phyloP scores from a whole-genome alignment of 2,329 filamentous ascomycete genomes.

The Ascomycota sp. region DNA sequence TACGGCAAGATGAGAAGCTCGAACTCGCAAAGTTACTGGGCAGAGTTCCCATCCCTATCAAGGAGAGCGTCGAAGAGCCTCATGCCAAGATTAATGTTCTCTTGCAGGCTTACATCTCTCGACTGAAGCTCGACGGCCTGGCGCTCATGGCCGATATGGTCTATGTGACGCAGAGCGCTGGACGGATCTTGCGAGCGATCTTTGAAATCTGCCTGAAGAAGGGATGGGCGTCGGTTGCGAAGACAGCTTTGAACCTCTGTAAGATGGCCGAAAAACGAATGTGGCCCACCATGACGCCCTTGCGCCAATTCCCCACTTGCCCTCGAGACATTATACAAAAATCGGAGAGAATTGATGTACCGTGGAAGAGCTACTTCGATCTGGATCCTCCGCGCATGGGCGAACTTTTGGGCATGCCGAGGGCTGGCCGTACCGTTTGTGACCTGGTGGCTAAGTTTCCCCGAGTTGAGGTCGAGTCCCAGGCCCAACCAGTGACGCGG shows the following conservation, averaged over 20 bases:
- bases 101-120: conserved; percentile 87
- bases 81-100: conserved; percentile 97
- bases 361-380: conserved; percentile 87
- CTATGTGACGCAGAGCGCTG: conserved; percentile 94
- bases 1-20: conserved; percentile 91
- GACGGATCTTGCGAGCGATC: conserved; percentile 82
- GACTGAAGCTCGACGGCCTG: conserved; percentile 80
- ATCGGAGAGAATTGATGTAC: conserved; percentile 83
- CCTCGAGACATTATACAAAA: conserved; percentile 76
- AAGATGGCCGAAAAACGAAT: conserved; percentile 99
- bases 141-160: conserved; percentile 97
- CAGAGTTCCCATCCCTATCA: conserved; percentile 84
- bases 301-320: conserved; percentile 74
- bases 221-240: conserved; percentile 84
- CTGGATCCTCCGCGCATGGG: conserved; percentile 93
- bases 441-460: conserved; percentile 82
- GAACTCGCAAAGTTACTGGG: conserved; percentile 82
- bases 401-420: conserved; percentile 77
- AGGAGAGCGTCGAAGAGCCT: conserved; percentile 91
- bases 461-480: conserved; percentile 75
- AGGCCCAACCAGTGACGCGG: conserved; percentile 84
- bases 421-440: conserved; percentile 70
- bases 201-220: conserved; percentile 97
- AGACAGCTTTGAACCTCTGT: conserved; percentile 80
- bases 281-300: conserved; percentile 97